Evolutionary conservation across 1,139 yeast genomes (phyloP).

Genomic region (Blastobotrys apis): DNA sequence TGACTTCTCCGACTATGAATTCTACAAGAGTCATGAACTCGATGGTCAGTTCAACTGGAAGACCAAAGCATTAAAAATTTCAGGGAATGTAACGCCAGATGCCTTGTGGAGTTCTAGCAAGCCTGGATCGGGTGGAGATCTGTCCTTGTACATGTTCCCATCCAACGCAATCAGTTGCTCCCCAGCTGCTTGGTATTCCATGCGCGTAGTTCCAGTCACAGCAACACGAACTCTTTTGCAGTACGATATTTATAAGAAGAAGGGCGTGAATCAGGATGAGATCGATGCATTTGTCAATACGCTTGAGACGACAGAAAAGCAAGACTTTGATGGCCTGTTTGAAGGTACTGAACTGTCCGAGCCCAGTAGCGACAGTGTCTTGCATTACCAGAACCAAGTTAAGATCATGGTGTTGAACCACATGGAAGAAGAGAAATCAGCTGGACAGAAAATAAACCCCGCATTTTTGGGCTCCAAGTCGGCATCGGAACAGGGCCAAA

Average conservation of each 20-base stretch:
- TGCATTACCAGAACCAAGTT: conserved; percentile 6
- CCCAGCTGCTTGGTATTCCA: conserved; percentile 14
- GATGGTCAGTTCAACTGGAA: conserved; percentile 16
- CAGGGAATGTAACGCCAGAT: too few species aligned
- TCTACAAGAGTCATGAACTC: conserved; percentile 8
- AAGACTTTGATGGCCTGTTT: conserved; percentile 11
- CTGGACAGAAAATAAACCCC: conserved; percentile 12
- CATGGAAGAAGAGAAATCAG: conserved; percentile 10
- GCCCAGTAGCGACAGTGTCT: neutral
- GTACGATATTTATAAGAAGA: conserved; percentile 13
- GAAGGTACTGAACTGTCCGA: conserved; percentile 4
- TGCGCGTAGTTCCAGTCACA: conserved; percentile 11
- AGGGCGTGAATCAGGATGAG: conserved; percentile 8
- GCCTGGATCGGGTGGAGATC: conserved; percentile 4
- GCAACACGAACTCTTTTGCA: conserved; percentile 12
- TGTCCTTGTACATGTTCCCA: conserved; percentile 11
- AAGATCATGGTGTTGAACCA: conserved; percentile 9
- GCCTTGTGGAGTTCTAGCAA: neutral
- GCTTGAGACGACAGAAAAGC: conserved; percentile 4
- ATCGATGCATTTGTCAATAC: conserved; percentile 8
- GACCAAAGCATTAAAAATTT: neutral
- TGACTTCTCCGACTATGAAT: conserved; percentile 13
- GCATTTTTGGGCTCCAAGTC: conserved; percentile 13
- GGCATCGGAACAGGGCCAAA: conserved; percentile 11
- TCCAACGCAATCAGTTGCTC: conserved; percentile 11